These are phyloP conservation scores for Euphrasia confusa DNA, from an alignment of 257 asterid genomes.

Conservation along the genomic window DNA sequence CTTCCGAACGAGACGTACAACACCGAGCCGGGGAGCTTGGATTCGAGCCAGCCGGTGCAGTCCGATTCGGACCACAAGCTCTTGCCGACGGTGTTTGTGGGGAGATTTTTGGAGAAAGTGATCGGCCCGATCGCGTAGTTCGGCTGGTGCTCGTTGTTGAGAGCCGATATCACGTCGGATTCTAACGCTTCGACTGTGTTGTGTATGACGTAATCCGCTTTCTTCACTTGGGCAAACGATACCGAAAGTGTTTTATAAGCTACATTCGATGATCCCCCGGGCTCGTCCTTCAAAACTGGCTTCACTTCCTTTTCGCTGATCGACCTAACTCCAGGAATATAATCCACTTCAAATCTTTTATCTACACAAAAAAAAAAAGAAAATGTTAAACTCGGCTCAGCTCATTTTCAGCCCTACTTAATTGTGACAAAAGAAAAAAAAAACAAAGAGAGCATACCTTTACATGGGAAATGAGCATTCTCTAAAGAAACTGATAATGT, in stretches of 20 bases:
- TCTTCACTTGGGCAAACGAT: conserved; percentile 34
- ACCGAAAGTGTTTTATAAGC: conserved; percentile 13
- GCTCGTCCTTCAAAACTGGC: conserved; percentile 29
- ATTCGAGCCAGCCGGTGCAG: conserved; percentile 48
- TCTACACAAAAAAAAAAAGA: neutral
- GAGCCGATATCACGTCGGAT: conserved; percentile 33
- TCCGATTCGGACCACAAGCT: conserved; percentile 46
- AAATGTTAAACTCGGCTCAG: too few species aligned
- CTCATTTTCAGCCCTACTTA: too few species aligned
- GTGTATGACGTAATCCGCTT: conserved; percentile 50
- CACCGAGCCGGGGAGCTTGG: conserved; percentile 47
- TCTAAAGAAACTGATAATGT: too few species aligned
- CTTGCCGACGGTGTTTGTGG: conserved; percentile 13
- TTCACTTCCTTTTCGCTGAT: conserved; percentile 44
- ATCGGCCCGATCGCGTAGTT: conserved; percentile 54
- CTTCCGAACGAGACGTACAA: conserved; percentile 64
- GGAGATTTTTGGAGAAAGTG: conserved; percentile 24
- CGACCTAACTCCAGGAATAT: conserved; percentile 58
- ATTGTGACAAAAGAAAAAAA: too few species aligned
- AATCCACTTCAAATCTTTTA: conserved; percentile 32
- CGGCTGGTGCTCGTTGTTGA: conserved; percentile 34
- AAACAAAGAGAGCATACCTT: conserved; percentile 14
- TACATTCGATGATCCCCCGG: conserved; percentile 11
- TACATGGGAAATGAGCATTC: conserved; percentile 41
- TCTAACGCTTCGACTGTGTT: conserved; percentile 67